Evolutionary conservation across 1,139 yeast species (phyloP).

Genomic region (Candida sp.): DNA sequence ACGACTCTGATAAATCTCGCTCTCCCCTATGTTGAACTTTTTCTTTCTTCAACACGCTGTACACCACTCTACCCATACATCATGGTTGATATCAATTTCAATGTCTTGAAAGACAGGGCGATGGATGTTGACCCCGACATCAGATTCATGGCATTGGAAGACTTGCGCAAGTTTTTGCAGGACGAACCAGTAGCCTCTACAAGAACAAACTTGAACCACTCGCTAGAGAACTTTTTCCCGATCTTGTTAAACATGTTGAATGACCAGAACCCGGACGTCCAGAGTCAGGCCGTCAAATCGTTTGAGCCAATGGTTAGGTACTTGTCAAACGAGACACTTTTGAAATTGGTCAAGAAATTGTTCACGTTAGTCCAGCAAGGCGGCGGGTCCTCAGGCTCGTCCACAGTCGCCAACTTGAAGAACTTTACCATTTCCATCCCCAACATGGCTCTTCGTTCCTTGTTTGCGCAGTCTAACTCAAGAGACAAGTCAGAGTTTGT

Average conservation of each 20-base stretch:
- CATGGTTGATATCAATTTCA: conserved; percentile 26
- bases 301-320: conserved; percentile 45
- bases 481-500: conserved; percentile 24
- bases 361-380: conserved; percentile 22
- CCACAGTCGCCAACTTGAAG: conserved; percentile 14
- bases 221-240: conserved; percentile 46
- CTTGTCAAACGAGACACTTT: conserved; percentile 27
- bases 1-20: neutral
- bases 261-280: conserved; percentile 78
- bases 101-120: conserved; percentile 48
- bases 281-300: conserved; percentile 73
- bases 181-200: conserved; percentile 20
- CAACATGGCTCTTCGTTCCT: conserved; percentile 71
- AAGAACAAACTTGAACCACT: conserved; percentile 22
- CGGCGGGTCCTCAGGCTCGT: conserved; percentile 20
- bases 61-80: neutral
- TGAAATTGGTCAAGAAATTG: conserved; percentile 27
- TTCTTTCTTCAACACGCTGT: neutral
- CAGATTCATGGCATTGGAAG: conserved; percentile 87
- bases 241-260: conserved; percentile 56
- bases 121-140: conserved; percentile 81
- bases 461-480: conserved; percentile 34
- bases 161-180: conserved; percentile 55
- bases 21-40: neutral
- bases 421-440: conserved; percentile 66